These are phyloP conservation scores for Oryza glaberrima DNA, from an alignment of 176 grass and related monocot genomes.

Conservation along the genomic window DNA sequence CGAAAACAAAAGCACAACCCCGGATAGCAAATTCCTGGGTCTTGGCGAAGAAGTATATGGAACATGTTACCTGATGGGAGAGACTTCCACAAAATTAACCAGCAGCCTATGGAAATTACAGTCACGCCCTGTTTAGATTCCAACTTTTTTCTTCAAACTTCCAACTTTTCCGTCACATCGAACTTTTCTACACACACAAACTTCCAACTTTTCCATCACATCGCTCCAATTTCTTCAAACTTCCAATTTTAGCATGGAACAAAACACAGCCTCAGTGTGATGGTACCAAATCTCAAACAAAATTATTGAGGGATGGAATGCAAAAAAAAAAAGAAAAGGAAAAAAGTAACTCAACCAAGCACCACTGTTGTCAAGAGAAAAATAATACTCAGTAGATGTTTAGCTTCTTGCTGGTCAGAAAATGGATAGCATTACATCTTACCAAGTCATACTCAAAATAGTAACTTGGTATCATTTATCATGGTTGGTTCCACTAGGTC, in stretches of 20 bases:
- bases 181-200: no score
- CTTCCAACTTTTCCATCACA: no score
- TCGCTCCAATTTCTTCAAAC: no score
- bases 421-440: not conserved
- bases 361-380: not conserved
- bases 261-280: not conserved
- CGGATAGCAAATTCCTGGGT: not conserved
- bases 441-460: not conserved
- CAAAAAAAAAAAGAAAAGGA: constrained; percentile 4
- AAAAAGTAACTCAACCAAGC: not conserved
- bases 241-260: no score
- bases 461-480: constrained; percentile 20
- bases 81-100: constrained; percentile 2
- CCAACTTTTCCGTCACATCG: no score
- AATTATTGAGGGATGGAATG: not conserved
- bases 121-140: not conserved
- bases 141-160: no score
- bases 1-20: constrained; percentile 14
- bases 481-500: not conserved
- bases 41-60: constrained; percentile 18
- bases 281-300: not conserved
- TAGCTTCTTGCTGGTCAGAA: not conserved
- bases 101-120: constrained; percentile 21
- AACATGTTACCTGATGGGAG: not conserved
- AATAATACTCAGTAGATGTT: not conserved